Evolutionary conservation across 352 stramenopile genomes (phyloP).

Genomic region (Albugo laibachii): DNA sequence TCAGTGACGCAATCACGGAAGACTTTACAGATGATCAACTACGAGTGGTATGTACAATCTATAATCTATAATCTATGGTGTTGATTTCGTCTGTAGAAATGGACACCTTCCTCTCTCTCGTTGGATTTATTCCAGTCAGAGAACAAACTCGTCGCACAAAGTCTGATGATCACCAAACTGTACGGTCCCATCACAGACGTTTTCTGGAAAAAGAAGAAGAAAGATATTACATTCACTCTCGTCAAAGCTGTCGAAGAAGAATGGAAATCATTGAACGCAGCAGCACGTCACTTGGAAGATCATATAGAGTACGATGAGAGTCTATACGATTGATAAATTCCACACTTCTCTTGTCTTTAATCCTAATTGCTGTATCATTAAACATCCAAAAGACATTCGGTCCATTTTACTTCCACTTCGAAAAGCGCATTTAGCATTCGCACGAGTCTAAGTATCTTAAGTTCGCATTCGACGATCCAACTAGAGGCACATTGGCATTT

Average conservation of each 20-base stretch:
- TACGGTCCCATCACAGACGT: slow-evolving; percentile 46
- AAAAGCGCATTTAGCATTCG: too few relatives aligned
- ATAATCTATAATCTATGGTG: not conserved
- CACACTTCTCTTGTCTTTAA: too few relatives aligned
- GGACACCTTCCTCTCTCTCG: slow-evolving; percentile 55
- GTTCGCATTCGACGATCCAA: too few relatives aligned
- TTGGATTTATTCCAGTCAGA: slow-evolving; percentile 30
- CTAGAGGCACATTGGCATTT: too few relatives aligned
- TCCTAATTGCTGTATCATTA: too few relatives aligned
- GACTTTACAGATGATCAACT: slow-evolving; percentile 39
- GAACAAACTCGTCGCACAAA: slow-evolving; percentile 25
- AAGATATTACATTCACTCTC: slow-evolving; percentile 46
- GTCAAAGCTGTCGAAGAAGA: slow-evolving; percentile 19
- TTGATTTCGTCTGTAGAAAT: slow-evolving; percentile 22
- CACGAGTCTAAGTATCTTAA: too few relatives aligned
- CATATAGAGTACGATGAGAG: slow-evolving; percentile 75
- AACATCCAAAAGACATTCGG: too few relatives aligned
- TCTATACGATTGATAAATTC: slow-evolving; percentile 33
- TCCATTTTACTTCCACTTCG: too few relatives aligned
- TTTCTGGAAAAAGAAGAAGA: slow-evolving; percentile 31
- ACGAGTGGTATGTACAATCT: slow-evolving; percentile 21
- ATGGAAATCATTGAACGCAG: slow-evolving; percentile 69
- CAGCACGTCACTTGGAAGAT: slow-evolving; percentile 59
- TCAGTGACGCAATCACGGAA: slow-evolving; percentile 32
- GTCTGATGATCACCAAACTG: slow-evolving; percentile 48